Evolutionary conservation across 768 basidiomycete genomes (phyloP), one percentile per base, ranked within the genome.

Genomic region (Phlebiopsis flavidoalba): DNA sequence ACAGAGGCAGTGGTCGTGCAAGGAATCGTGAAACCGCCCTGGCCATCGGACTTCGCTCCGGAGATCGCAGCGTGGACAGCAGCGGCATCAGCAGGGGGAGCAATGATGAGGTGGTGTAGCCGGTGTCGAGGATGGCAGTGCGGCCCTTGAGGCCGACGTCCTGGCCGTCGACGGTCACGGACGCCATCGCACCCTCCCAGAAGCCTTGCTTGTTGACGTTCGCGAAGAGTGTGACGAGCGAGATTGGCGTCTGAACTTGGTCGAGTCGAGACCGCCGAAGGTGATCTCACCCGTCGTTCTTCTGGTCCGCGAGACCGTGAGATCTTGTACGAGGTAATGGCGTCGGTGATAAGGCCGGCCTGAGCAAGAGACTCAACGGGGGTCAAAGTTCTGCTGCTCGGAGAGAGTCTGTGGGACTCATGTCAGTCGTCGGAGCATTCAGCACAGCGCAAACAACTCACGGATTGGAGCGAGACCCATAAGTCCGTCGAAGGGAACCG

Each of bases 321-420:
- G 59, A 95, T 84, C 75, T 89, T 93, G 82, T 82, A 93, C 8
- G 90, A 89, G 10, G 84, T 82, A 68, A 94, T 87, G 1, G 89
- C 80, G 7, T 80, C 77, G 31, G 74, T 63, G 59, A 94, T 85
- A 56, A 83, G 74, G 35, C 84, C 84, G 6, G 75, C 75, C 21
- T 75, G 62, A 1, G 83, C 85, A 35, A 95, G 77, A 1, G 87
- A 72, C 73, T 94, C 91, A 35, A 90, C 80, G 8, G 89, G 89
- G 0, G 92, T 94, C 8, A 72, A 71, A 2, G 81, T 80, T n/a
- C 48, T 75, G 64, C 70, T 94, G 85, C 62, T 87, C 65, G 24
- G 91, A 92, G 56, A 94, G 77, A 7, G 69, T 73, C 83, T 88
- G 58, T 3, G 8, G 2, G 26, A 31, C 1, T 11, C 33, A 10